Base-by-base conservation (phyloP, 1,139 yeast species). In the Nadsonia commutata region DNA sequence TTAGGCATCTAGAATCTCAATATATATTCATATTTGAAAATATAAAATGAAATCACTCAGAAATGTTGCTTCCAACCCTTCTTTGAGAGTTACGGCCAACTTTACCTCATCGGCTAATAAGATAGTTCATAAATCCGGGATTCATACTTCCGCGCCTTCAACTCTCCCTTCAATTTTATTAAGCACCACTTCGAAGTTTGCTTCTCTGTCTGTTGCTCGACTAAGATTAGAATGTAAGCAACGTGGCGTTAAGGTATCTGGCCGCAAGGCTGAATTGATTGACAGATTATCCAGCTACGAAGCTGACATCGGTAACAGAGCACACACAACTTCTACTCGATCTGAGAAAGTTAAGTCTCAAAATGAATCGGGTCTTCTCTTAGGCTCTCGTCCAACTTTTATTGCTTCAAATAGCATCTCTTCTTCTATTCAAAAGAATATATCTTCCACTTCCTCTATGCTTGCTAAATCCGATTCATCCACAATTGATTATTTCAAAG, bases 241-340 rank as follows among this genome's bases (percentile, higher is more conserved):
- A 45, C 68, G 78, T 48, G 80, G 80, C 0, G 57, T 76, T 47
- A 73, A 71, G 50, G 69, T 74, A 0, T 60, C 72, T 21, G 83
- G 83, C 11, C 67, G 66, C 43, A 77, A 76, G 52, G 56, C 68
- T 11, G 79, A 76, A 38, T 58, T 76, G 18, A 65, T 74, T 37
- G 73, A 72, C 46, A 66, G 80, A 45, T 57, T 74, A 23, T 50
- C 59, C 20, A 52, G 60, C 6, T 51, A 49, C 43, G 72, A 68
- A 36, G 54, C 53, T 5, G 49, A 63, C 31, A 40, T 41, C 37
- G 21, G 47, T 36, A 36, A 72, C 31, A 66, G 69, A 53, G 18
- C 44, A 11, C 27, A 42, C 36, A 38, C 39, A 20, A 38, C 22
- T 16, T 33, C 39, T 37, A 42, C 44, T 5, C 17, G 11, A 2